phyloP scores from a whole-genome alignment of 2,329 filamentous ascomycete species.

The Epichloe baconii region DNA sequence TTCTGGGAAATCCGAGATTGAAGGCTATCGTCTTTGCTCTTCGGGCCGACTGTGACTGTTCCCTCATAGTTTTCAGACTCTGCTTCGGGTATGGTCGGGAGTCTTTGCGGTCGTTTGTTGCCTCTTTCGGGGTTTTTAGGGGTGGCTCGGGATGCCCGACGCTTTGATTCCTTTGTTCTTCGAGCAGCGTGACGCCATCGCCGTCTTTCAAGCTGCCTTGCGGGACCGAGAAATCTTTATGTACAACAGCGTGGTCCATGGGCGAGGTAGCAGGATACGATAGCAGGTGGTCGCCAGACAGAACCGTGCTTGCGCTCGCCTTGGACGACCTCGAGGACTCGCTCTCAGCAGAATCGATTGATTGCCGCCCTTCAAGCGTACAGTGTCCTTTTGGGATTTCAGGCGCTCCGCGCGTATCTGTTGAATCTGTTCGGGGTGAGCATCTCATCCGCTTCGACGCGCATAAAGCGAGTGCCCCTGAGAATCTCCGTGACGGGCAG shows the following conservation, averaged over 20 bases:
- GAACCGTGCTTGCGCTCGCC: background rate
- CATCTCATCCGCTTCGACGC: constrained; percentile 46
- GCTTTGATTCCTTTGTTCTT: background rate
- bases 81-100: constrained; percentile 5
- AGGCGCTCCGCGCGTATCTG: background rate
- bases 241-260: constrained; percentile 1
- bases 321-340: background rate
- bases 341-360: constrained; percentile 1
- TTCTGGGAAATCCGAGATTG: background rate
- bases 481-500: constrained; percentile 44
- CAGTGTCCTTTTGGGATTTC: background rate
- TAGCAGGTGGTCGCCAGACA: background rate
- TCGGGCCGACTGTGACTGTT: background rate
- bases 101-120: constrained; percentile 26
- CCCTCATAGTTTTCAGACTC: background rate
- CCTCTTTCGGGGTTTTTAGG: constrained; percentile 11
- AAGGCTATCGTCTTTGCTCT: background rate
- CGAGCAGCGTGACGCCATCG: background rate
- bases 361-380: background rate
- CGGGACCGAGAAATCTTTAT: constrained; percentile 1
- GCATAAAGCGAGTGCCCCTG: constrained; percentile 39
- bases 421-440: constrained; percentile 4
- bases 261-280: background rate
- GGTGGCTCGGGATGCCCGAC: constrained; percentile 14
- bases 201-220: background rate